These are phyloP conservation scores for Tylopilus subfusipes DNA, from an alignment of 768 basidiomycete genomes.

Conservation along the genomic window DNA sequence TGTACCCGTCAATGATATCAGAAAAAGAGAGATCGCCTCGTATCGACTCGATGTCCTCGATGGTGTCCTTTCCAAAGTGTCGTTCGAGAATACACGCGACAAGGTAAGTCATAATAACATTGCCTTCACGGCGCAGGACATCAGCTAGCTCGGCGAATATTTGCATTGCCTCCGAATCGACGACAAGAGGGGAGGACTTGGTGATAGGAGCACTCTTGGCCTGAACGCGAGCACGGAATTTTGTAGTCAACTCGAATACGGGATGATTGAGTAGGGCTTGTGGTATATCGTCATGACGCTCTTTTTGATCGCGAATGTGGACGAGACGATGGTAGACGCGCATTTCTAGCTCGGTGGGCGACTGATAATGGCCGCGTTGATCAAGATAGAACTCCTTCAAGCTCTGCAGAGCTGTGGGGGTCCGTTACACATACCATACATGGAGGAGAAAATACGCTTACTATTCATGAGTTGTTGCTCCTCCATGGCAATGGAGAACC, in stretches of 20 bases:
- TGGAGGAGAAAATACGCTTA: conserved; percentile 38
- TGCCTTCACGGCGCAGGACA: conserved; percentile 63
- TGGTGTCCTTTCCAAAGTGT: conserved; percentile 78
- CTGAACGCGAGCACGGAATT: conserved; percentile 79
- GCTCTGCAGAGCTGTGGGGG: conserved; percentile 71
- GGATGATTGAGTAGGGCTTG: conserved; percentile 63
- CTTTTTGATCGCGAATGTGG: conserved; percentile 82
- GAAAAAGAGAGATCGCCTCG: conserved; percentile 52
- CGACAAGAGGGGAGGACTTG: conserved; percentile 59
- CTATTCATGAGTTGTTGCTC: conserved; percentile 91
- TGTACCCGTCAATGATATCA: conserved; percentile 69
- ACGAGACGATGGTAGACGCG: conserved; percentile 91
- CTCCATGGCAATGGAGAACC: conserved; percentile 68
- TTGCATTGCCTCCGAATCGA: conserved; percentile 63
- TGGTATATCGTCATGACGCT: conserved; percentile 73
- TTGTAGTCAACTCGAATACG: conserved; percentile 77
- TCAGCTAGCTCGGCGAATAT: conserved; percentile 59
- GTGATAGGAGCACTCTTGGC: conserved; percentile 69
- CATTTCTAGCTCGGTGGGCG: conserved; percentile 91
- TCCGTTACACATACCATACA: neutral
- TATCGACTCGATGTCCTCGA: conserved; percentile 70
- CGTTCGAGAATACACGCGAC: conserved; percentile 85
- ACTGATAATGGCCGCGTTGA: conserved; percentile 60
- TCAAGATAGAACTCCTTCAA: conserved; percentile 94
- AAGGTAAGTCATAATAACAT: conserved; percentile 74